Percentiles rank a stretch among this genome's conserved stretches.
These are phyloP conservation scores for Xylaria scruposa DNA, from an alignment of 495 filamentous ascomycete genomes.

Conservation along the genomic window DNA sequence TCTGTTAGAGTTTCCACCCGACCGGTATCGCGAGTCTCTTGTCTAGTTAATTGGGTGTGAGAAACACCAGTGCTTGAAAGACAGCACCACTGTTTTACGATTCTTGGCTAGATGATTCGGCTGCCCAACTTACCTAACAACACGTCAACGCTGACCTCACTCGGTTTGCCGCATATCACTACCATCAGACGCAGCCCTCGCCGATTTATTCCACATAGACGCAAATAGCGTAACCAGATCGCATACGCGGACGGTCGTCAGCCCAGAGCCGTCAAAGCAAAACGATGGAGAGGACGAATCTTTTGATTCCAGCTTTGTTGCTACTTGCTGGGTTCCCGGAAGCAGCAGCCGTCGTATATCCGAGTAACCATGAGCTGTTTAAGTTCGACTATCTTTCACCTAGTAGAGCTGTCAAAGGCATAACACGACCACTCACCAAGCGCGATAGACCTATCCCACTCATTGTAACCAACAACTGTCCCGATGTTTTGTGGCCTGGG, in stretches of 20 bases:
- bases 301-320: slow-evolving; percentile 20
- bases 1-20: background rate
- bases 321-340: slow-evolving; percentile 16
- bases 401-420: slow-evolving; percentile 32
- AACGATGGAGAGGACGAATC: background rate
- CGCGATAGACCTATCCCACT: slow-evolving; percentile 53
- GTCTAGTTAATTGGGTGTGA: background rate
- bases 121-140: background rate
- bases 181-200: background rate
- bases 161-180: background rate
- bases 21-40: background rate
- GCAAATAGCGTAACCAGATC: slow-evolving; percentile 5
- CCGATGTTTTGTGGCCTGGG: slow-evolving; percentile 72
- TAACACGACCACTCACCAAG: slow-evolving; percentile 37
- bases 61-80: background rate
- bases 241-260: slow-evolving; percentile 24
- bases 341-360: slow-evolving; percentile 36
- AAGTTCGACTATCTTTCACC: slow-evolving; percentile 39
- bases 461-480: slow-evolving; percentile 69
- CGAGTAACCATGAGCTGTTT: slow-evolving; percentile 37
- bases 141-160: slow-evolving; percentile 4
- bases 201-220: background rate
- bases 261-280: background rate
- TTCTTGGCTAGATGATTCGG: background rate
- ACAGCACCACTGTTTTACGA: background rate